These are phyloP conservation scores for Triglochin maritima DNA, from an alignment of 106 monocot species.

Conservation along the genomic window DNA sequence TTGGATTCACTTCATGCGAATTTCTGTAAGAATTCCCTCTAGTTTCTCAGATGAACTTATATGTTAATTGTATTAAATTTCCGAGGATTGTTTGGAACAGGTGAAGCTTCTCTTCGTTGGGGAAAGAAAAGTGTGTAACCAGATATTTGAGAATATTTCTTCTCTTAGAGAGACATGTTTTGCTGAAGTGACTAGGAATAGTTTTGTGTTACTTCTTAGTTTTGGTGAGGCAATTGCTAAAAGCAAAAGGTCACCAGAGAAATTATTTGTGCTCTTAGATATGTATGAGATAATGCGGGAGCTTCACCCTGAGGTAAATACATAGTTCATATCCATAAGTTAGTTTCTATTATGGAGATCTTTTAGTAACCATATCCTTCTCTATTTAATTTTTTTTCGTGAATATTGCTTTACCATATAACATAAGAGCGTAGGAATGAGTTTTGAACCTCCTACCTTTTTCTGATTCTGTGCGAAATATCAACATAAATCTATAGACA, in stretches of 20 bases:
- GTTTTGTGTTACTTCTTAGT: conserved; percentile 54
- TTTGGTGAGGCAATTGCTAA: conserved; percentile 80
- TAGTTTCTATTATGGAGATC: no score
- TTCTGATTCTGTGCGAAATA: no score
- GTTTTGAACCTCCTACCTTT: no score
- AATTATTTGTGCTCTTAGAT: conserved; percentile 78
- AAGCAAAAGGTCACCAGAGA: conserved; percentile 77
- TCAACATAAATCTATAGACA: no score
- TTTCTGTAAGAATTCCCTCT: conserved; percentile 36
- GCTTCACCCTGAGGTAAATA: conserved; percentile 58
- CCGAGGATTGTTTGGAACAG: conserved; percentile 26
- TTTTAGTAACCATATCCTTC: no score
- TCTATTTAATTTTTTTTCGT: no score
- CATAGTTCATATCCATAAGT: background rate
- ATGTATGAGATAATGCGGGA: conserved; percentile 90
- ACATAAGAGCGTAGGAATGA: no score
- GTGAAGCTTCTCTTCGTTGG: conserved; percentile 76
- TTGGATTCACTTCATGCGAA: conserved; percentile 86
- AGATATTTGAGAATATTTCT: conserved; percentile 54
- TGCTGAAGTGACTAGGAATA: conserved; percentile 54
- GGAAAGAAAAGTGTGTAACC: conserved; percentile 67
- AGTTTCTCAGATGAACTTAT: background rate
- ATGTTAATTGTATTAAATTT: background rate
- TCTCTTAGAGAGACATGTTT: conserved; percentile 51
- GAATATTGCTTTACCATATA: no score